Percentiles rank a stretch among this genome's conserved stretches.
Evolutionary conservation across 1,284 basidiomycete species (phyloP).

Genomic region (Apiotrichum gracile): DNA sequence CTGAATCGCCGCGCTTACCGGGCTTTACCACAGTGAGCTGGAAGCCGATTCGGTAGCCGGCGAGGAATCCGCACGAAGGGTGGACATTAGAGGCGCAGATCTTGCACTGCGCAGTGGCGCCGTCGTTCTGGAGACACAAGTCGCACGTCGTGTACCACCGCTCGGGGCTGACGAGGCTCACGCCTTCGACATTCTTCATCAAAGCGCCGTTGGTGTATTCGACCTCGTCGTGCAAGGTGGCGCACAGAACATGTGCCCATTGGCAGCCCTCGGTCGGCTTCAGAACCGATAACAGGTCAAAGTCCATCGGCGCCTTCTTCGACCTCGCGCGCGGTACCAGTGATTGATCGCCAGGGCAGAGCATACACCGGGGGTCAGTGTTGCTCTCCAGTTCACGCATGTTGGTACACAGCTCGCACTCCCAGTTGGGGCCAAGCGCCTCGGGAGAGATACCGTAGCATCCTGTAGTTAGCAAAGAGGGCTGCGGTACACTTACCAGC

Average conservation of each 20-base stretch:
- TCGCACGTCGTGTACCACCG: conserved; percentile 44
- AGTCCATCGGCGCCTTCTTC: conserved; percentile 52
- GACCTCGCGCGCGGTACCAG: conserved; percentile 14
- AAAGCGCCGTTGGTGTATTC: conserved; percentile 66
- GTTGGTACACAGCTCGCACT: conserved; percentile 78
- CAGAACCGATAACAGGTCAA: conserved; percentile 69
- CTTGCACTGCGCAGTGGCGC: conserved; percentile 74
- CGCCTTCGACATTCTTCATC: conserved; percentile 76
- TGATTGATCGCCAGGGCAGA: conserved; percentile 41
- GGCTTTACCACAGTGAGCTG: conserved; percentile 78
- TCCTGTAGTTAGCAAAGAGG: conserved; percentile 37
- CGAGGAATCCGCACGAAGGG: conserved; percentile 80
- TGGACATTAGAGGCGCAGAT: conserved; percentile 80
- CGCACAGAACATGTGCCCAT: conserved; percentile 86
- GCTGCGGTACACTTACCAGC: conserved; percentile 49
- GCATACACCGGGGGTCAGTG: conserved; percentile 49
- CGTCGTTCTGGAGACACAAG: conserved; percentile 62
- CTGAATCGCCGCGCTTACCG: conserved; percentile 54
- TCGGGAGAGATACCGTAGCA: conserved; percentile 65
- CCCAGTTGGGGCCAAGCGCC: conserved; percentile 62
- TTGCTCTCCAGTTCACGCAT: conserved; percentile 69
- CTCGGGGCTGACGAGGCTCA: conserved; percentile 60
- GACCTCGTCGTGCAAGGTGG: conserved; percentile 79
- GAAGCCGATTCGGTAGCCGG: conserved; percentile 78
- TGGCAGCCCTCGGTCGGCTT: conserved; percentile 92